These are phyloP conservation scores for Jamesozyma hellenica DNA, from an alignment of 805 yeast genomes.

Conservation along the genomic window DNA sequence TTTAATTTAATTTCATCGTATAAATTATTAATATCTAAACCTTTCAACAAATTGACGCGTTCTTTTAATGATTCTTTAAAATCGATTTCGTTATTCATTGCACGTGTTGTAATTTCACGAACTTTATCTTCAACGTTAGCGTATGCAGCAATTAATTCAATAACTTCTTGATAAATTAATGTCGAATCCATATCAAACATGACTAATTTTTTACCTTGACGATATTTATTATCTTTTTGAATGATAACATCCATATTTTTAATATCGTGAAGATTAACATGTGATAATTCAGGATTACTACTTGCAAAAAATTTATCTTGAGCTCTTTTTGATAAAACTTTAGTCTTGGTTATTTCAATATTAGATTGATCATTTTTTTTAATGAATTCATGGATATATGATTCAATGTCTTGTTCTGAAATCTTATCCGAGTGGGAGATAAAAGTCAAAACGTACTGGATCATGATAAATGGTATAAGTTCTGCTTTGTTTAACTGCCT, in stretches of 20 bases:
- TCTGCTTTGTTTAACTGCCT: too few species aligned
- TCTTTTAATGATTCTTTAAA: conserved; percentile 69
- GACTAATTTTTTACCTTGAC: conserved; percentile 40
- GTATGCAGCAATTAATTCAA: conserved; percentile 87
- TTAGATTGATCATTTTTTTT: background rate
- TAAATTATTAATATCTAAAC: conserved; percentile 59
- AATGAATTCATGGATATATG: background rate
- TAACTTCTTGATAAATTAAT: conserved; percentile 88
- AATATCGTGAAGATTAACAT: background rate
- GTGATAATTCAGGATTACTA: background rate
- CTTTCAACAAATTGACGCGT: conserved; percentile 73
- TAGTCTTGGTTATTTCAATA: conserved; percentile 3
- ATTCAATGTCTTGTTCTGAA: background rate
- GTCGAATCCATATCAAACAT: conserved; percentile 99
- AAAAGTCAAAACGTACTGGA: background rate
- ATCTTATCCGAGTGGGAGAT: background rate
- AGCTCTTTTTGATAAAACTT: conserved; percentile 12
- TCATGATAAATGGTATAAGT: too few species aligned
- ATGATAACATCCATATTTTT: conserved; percentile 18
- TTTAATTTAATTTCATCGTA: conserved; percentile 72
- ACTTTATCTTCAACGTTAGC: conserved; percentile 87
- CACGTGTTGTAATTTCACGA: conserved; percentile 78
- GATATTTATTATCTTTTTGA: conserved; percentile 14
- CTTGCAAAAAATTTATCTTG: conserved; percentile 9
- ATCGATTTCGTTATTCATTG: conserved; percentile 96